Base-by-base conservation (phyloP, 148 eudicot species). In the Rhododendron simsii region DNA sequence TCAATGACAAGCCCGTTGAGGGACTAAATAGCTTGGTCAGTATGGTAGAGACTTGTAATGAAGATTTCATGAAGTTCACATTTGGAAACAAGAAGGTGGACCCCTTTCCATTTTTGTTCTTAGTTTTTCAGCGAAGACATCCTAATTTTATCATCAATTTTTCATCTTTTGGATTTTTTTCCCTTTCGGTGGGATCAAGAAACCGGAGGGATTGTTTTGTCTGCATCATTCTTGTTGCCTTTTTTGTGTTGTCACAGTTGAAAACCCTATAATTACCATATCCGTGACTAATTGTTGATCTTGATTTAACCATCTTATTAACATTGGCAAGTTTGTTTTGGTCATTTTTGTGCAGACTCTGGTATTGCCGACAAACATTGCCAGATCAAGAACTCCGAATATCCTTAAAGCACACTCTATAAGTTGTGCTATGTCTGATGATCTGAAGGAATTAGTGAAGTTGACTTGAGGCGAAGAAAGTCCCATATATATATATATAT, bases 1-100 rank as follows among this genome's bases (percentile, higher is more conserved):
- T 90, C 41, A 90, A 90, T 78, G 87, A 88, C 9, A 89, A 90
- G 81, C 91, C 89, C 48, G 91, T 90, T 21, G 86, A 90, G 87
- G 89, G 89, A 78, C 59, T 90, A 86, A 89, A 88, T 86, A 85
- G 90, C 82, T 90, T 90, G 86, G 92, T 86, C 45, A 45, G 73
- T 30, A 87, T 88, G 90, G 89, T 90, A 41, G 89, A 87, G 83
- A 85, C 44, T 35, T 87, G 89, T 81, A 45, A 87, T 41, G 91
- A 91, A 18, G 89, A 91, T 23, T 91, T 84, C 76, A 78, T 91
- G 50, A 87, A 87, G 84, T 91, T 91, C 80, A 81, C 86, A 45
- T 87, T 91, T 11, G 91, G 87, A 47, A 85, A 89, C 78, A 82
- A 89, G 47, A 89, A 89, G 90, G 92, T 59, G 8, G 65, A 20